phyloP scores from a whole-genome alignment of 768 basidiomycete species.

The Amanita polypyramis region DNA sequence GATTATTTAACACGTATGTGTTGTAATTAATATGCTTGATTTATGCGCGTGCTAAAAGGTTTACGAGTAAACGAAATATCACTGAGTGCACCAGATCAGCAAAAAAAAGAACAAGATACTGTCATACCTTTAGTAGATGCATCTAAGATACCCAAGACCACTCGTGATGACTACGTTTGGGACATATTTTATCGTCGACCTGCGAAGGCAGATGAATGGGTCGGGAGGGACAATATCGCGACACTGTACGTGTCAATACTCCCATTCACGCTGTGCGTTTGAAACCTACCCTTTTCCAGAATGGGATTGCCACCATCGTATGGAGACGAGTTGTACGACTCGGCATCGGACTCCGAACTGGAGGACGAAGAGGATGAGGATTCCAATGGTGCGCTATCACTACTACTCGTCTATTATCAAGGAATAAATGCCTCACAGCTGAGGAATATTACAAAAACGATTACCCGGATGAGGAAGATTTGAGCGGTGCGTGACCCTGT shows the following conservation, averaged over 20 bases:
- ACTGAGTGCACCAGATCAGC: conserved; percentile 11
- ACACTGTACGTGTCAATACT: conserved; percentile 42
- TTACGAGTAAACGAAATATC: conserved; percentile 12
- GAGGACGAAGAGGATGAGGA: conserved; percentile 78
- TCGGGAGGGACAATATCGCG: conserved; percentile 43
- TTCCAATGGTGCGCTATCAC: conserved; percentile 50
- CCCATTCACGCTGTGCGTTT: not conserved
- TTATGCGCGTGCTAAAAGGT: conserved; percentile 6
- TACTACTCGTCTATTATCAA: not conserved
- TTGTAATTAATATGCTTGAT: not conserved
- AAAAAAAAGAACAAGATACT: conserved; percentile 3
- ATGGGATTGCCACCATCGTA: conserved; percentile 51
- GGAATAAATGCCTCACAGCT: conserved; percentile 27
- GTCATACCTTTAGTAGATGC: conserved; percentile 8
- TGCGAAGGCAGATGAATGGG: conserved; percentile 48
- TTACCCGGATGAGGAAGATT: conserved; percentile 71
- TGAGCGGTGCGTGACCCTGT: conserved; percentile 27
- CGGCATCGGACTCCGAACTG: conserved; percentile 52
- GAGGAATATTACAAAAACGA: conserved; percentile 83
- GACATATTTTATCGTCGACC: conserved; percentile 75
- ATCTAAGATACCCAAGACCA: not conserved
- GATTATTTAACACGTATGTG: conserved; percentile 61
- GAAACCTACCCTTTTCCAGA: conserved; percentile 21
- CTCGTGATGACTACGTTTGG: conserved; percentile 62
- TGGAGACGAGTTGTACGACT: conserved; percentile 43